Conservation (phyloP, 2,329 filamentous ascomycete species). For the Scedosporium aurantiacum region DNA sequence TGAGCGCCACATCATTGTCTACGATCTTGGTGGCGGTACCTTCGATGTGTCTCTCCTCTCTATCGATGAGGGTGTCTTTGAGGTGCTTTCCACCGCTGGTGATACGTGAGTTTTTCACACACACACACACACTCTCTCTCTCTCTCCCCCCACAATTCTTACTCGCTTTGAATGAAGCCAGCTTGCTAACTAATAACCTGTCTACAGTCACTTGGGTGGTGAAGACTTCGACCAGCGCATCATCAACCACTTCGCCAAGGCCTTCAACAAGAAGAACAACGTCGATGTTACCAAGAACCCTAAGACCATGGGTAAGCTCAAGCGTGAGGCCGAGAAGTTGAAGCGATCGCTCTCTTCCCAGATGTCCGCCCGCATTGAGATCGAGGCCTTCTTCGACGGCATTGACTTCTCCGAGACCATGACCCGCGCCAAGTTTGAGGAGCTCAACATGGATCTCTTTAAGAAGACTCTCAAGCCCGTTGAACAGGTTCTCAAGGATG, state of each 20-base stretch:
- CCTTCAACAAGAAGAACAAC: slow-evolving; percentile 95
- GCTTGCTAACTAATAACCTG: neutral
- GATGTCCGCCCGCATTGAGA: slow-evolving; percentile 89
- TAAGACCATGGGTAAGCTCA: slow-evolving; percentile 98
- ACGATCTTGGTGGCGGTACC: slow-evolving; percentile 88
- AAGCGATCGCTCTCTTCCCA: slow-evolving; percentile 95
- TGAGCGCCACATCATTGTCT: slow-evolving; percentile 83
- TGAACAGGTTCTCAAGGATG: slow-evolving; percentile 96
- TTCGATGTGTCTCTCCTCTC: slow-evolving; percentile 91
- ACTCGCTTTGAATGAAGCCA: neutral
- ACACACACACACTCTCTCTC: too few species aligned
- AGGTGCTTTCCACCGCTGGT: slow-evolving; percentile 89
- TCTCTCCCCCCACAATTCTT: neutral
- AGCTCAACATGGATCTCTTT: slow-evolving; percentile 98
- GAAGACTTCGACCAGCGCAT: slow-evolving; percentile 98
- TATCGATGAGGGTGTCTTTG: slow-evolving; percentile 85
- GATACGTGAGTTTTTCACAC: slow-evolving; percentile 58
- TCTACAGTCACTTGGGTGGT: slow-evolving; percentile 68
- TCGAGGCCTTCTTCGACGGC: slow-evolving; percentile 93
- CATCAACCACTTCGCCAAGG: slow-evolving; percentile 90
- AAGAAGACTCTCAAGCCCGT: slow-evolving; percentile 99
- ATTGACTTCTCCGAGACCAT: slow-evolving; percentile 98
- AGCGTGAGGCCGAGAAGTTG: slow-evolving; percentile 98
- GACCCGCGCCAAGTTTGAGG: slow-evolving; percentile 97
- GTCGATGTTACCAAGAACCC: slow-evolving; percentile 89